Conservation (phyloP, 345 rosid genomes). For the Stellera chamaejasme region DNA sequence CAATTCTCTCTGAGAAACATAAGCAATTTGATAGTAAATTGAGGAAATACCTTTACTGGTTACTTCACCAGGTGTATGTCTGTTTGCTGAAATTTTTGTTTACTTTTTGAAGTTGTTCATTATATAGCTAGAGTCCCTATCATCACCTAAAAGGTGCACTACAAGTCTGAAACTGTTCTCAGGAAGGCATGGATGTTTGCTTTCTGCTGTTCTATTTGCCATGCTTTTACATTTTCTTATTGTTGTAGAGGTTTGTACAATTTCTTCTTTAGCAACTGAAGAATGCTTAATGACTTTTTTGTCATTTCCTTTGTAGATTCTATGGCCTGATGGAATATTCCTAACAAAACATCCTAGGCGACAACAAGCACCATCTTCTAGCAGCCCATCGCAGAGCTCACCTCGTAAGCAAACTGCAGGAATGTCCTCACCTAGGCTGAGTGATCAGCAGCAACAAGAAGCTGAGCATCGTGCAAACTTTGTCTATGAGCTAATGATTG, state of each 20-base stretch:
- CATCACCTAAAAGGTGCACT: neutral
- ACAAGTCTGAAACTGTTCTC: neutral
- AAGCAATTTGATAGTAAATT: neutral
- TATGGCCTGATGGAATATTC: slow-evolving; percentile 99
- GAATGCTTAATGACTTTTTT: neutral
- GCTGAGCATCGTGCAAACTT: slow-evolving; percentile 82
- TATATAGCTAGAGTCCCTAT: neutral
- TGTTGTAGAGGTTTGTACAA: neutral
- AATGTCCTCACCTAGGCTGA: slow-evolving; percentile 35
- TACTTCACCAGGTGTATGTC: too few relatives aligned
- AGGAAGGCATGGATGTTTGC: neutral
- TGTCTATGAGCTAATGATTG: slow-evolving; percentile 84
- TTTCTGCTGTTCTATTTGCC: too few relatives aligned
- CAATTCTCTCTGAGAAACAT: neutral
- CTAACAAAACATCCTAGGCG: slow-evolving; percentile 91
- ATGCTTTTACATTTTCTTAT: too few relatives aligned
- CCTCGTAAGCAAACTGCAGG: slow-evolving; percentile 24
- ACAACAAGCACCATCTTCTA: slow-evolving; percentile 30
- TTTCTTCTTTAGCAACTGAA: neutral
- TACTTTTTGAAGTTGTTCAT: too few relatives aligned
- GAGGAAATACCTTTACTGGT: too few relatives aligned
- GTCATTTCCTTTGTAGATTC: slow-evolving; percentile 38
- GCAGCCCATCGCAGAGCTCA: slow-evolving; percentile 23
- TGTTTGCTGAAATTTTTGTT: too few relatives aligned
- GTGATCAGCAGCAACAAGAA: slow-evolving; percentile 59